These are phyloP conservation scores for Pichia thaimueangensis DNA, from an alignment of 805 yeast species.

Conservation along the genomic window DNA sequence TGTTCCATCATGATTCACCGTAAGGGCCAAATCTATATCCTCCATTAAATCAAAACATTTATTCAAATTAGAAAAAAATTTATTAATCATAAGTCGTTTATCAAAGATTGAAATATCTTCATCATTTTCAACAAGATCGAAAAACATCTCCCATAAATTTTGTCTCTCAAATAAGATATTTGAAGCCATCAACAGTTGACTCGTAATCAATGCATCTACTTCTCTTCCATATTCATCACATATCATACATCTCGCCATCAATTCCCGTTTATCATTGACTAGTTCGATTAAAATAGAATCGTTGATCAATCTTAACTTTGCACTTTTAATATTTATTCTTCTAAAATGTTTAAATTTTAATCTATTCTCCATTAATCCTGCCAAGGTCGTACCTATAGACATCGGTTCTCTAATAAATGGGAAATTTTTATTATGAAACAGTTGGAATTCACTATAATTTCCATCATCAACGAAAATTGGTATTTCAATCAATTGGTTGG, in stretches of 20 bases:
- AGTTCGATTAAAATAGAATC: neutral
- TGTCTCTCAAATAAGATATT: slow-evolving; percentile 10
- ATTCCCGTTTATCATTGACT: neutral
- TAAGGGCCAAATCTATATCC: slow-evolving; percentile 9
- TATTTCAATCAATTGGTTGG: slow-evolving; percentile 14
- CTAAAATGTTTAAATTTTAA: slow-evolving; percentile 10
- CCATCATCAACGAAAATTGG: slow-evolving; percentile 8
- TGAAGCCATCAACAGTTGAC: neutral
- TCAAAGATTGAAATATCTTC: neutral
- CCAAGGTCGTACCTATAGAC: slow-evolving; percentile 9
- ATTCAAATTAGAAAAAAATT: slow-evolving; percentile 4
- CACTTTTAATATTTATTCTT: slow-evolving; percentile 12
- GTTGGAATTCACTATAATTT: neutral
- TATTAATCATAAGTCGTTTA: neutral
- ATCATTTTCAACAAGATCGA: neutral
- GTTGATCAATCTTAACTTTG: neutral
- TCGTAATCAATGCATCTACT: neutral
- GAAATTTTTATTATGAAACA: slow-evolving; percentile 10
- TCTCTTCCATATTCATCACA: neutral
- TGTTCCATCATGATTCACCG: neutral
- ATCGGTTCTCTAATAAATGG: slow-evolving; percentile 16
- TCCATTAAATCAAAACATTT: slow-evolving; percentile 8
- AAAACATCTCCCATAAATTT: slow-evolving; percentile 10
- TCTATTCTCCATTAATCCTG: slow-evolving; percentile 7
- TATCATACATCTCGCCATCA: neutral